Percentiles rank a stretch among this genome's conserved stretches.
Evolutionary conservation across 2,329 filamentous ascomycete species (phyloP).

Genomic region (Cladosporium velox): DNA sequence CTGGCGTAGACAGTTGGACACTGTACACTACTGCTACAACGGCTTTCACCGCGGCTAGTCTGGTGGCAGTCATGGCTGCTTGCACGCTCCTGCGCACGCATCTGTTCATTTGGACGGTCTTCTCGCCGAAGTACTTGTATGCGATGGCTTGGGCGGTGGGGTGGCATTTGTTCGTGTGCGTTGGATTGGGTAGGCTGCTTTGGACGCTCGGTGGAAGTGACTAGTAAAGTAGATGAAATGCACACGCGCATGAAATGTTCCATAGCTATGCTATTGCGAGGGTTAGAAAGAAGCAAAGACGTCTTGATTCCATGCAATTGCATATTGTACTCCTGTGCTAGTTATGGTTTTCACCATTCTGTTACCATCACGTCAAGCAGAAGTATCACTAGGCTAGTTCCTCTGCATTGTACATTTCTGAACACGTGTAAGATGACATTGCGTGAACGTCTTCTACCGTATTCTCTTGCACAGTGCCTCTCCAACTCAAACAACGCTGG

Average conservation of each 20-base stretch:
- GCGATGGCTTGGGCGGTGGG: constrained; percentile 83
- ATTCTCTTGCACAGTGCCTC: no score
- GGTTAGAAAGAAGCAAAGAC: background rate
- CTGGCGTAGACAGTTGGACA: constrained; percentile 25
- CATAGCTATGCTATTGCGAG: background rate
- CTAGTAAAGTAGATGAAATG: background rate
- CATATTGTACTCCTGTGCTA: background rate
- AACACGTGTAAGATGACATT: no score
- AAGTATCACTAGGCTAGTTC: background rate
- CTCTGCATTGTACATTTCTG: background rate
- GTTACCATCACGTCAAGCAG: no score
- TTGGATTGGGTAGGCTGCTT: constrained; percentile 40
- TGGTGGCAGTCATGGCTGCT: constrained; percentile 80
- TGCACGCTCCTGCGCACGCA: constrained; percentile 84
- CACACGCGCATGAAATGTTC: background rate
- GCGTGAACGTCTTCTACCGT: no score
- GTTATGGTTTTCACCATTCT: background rate
- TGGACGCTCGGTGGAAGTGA: constrained; percentile 5
- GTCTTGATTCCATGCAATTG: background rate
- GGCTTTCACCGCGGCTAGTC: constrained; percentile 65
- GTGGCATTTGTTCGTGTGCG: constrained; percentile 75
- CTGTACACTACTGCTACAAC: constrained; percentile 66
- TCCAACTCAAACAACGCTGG: background rate
- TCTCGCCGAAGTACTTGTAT: constrained; percentile 94
- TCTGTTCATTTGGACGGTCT: constrained; percentile 98